Evolutionary conservation across 352 stramenopile genomes (phyloP).

Genomic region (Salisapilia sapeloensis): DNA sequence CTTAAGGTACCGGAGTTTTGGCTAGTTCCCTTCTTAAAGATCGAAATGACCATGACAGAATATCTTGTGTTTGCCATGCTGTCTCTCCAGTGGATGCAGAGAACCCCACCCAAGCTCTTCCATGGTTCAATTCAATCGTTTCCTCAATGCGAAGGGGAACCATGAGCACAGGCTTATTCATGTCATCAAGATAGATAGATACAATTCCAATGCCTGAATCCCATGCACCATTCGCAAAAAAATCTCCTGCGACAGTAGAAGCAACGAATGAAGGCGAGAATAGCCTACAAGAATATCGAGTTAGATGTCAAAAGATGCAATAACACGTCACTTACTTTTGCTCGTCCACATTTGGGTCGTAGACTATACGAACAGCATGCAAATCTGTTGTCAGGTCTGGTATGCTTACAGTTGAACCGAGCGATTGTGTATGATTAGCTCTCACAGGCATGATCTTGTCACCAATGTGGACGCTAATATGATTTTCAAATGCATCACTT

Average conservation of each 20-base stretch:
- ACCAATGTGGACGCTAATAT: slow-evolving; percentile 77
- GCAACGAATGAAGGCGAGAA: slow-evolving; percentile 40
- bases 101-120: slow-evolving; percentile 84
- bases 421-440: slow-evolving; percentile 61
- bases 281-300: slow-evolving; percentile 11
- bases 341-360: slow-evolving; percentile 53
- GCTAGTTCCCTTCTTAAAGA: slow-evolving; percentile 20
- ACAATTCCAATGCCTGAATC: slow-evolving; percentile 54
- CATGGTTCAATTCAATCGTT: slow-evolving; percentile 65
- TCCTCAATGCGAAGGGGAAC: slow-evolving; percentile 77
- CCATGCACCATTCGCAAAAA: slow-evolving; percentile 48
- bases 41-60: slow-evolving; percentile 71
- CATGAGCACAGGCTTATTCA: slow-evolving; percentile 54
- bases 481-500: slow-evolving; percentile 83
- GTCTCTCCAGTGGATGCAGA: slow-evolving; percentile 71
- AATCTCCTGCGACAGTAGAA: slow-evolving; percentile 34
- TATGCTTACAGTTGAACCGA: slow-evolving; percentile 50
- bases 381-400: slow-evolving; percentile 64
- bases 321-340: slow-evolving; percentile 15
- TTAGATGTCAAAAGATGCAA: slow-evolving; percentile 1
- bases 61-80: slow-evolving; percentile 81
- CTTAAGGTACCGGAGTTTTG: too few species aligned
- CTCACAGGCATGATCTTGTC: slow-evolving; percentile 13
- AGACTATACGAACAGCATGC: slow-evolving; percentile 53
- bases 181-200: slow-evolving; percentile 77